These are phyloP conservation scores for Camellia oleifera DNA, from an alignment of 179 eudicot genomes.

Conservation along the genomic window DNA sequence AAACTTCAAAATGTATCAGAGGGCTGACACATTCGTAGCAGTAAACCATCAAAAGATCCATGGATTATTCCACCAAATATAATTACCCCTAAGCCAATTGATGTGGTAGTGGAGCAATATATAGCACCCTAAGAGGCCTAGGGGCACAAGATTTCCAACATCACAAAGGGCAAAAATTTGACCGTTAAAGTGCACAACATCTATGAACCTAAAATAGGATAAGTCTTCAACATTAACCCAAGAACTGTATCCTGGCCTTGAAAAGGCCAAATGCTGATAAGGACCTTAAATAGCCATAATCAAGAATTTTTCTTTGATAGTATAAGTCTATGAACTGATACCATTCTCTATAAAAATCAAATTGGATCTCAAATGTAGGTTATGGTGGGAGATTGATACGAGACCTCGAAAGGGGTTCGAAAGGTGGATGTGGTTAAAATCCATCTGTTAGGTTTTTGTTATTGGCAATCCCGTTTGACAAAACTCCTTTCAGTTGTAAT, in stretches of 20 bases:
- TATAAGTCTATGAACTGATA: not conserved
- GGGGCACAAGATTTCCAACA: not conserved
- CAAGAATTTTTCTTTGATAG: not conserved
- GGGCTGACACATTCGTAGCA: not conserved
- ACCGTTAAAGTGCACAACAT: not conserved
- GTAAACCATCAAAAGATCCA: not conserved
- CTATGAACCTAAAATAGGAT: not conserved
- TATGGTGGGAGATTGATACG: slow-evolving; percentile 1
- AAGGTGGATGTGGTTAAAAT: not conserved
- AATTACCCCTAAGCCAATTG: not conserved
- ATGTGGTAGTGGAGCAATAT: not conserved
- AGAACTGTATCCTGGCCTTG: not conserved
- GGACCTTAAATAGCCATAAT: not conserved
- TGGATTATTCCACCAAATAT: slow-evolving; percentile 11
- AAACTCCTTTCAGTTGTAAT: too few relatives aligned
- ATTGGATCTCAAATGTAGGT: not conserved
- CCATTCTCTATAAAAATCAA: not conserved
- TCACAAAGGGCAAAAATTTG: not conserved
- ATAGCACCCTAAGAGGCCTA: not conserved
- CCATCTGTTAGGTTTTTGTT: not conserved
- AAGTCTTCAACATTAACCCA: not conserved
- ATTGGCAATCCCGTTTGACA: too few relatives aligned
- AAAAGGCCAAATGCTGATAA: too few relatives aligned
- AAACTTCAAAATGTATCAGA: not conserved
- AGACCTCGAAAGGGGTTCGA: slow-evolving; percentile 2